Conservation (phyloP, 495 filamentous ascomycete genomes). For the Trichoderma orchidacearum region DNA sequence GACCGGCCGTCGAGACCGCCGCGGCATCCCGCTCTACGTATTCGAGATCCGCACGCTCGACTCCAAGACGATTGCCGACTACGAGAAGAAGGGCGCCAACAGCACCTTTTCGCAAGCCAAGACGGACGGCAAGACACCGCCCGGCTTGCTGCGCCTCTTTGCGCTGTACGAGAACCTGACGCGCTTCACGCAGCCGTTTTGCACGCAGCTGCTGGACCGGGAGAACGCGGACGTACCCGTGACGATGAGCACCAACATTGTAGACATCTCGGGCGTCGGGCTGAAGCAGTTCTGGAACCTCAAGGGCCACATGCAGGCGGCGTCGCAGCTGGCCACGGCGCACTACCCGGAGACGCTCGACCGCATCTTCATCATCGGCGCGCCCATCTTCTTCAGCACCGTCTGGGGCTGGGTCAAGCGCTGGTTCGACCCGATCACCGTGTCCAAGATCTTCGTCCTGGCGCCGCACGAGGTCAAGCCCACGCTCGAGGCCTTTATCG, state of each 20-base stretch:
- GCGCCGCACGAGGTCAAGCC: slow-evolving; percentile 51
- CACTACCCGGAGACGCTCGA: slow-evolving; percentile 89
- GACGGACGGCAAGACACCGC: slow-evolving; percentile 44
- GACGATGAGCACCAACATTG: slow-evolving; percentile 78
- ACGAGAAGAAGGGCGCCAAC: slow-evolving; percentile 45
- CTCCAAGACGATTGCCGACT: slow-evolving; percentile 62
- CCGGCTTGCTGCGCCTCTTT: slow-evolving; percentile 66
- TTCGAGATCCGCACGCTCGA: slow-evolving; percentile 75
- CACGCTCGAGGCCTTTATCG: slow-evolving; percentile 67
- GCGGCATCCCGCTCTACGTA: slow-evolving; percentile 80
- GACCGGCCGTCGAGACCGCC: slow-evolving; percentile 71
- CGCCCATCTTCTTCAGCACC: slow-evolving; percentile 81
- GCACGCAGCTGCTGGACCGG: slow-evolving; percentile 53
- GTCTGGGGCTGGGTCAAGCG: slow-evolving; percentile 93
- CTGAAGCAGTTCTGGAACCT: slow-evolving; percentile 90
- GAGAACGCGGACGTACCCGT: slow-evolving; percentile 62
- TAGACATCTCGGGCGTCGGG: slow-evolving; percentile 72
- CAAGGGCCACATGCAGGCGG: slow-evolving; percentile 83
- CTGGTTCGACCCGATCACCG: slow-evolving; percentile 90
- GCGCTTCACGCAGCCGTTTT: slow-evolving; percentile 75
- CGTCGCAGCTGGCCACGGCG: slow-evolving; percentile 70
- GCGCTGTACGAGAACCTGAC: slow-evolving; percentile 82
- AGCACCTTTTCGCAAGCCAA: slow-evolving; percentile 38
- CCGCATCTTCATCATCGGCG: slow-evolving; percentile 79
- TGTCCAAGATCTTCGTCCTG: slow-evolving; percentile 87